Evolutionary conservation across 164 flowering plant species (phyloP).

Genomic region (Nymphaea thermarum): DNA sequence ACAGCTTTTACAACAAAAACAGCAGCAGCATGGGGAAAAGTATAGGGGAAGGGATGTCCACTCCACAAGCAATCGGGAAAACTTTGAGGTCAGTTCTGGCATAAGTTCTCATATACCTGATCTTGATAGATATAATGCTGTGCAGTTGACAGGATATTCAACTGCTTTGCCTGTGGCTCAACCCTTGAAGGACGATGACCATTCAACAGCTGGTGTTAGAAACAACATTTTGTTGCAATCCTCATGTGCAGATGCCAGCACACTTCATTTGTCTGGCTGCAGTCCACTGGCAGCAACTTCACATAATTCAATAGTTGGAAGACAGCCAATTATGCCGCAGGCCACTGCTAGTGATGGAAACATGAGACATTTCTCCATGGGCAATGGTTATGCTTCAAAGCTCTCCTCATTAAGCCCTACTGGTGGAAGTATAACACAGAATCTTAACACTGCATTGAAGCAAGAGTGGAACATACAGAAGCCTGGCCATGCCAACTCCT

Average conservation of each 20-base stretch:
- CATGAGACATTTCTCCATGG: conserved; percentile 10
- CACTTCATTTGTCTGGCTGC: conserved; percentile 18
- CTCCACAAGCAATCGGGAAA: conserved; percentile 3
- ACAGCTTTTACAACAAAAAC: conserved; percentile 12
- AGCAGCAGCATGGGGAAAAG: conserved; percentile 19
- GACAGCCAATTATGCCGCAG: conserved; percentile 21
- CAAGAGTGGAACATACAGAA: conserved; percentile 28
- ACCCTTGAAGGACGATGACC: conserved; percentile 13
- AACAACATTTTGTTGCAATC: conserved; percentile 20
- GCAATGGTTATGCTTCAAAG: conserved; percentile 8
- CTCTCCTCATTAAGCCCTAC: conserved; percentile 9
- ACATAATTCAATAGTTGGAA: conserved; percentile 15
- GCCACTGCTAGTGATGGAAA: conserved; percentile 13
- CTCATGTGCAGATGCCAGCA: conserved; percentile 15
- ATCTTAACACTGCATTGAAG: conserved; percentile 10
- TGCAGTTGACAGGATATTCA: conserved; percentile 21
- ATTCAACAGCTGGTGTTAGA: conserved; percentile 13
- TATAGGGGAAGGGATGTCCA: conserved; percentile 20
- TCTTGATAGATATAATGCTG: conserved; percentile 27
- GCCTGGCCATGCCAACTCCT: conserved; percentile 10
- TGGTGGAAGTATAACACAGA: conserved; percentile 5
- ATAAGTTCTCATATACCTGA: conserved; percentile 28
- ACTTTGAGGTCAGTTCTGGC: conserved; percentile 10
- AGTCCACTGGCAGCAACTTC: conserved; percentile 13
- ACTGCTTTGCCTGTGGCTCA: conserved; percentile 21